Conservation (phyloP, 1,284 basidiomycete genomes). For the Cryptococcus deneoformans region DNA sequence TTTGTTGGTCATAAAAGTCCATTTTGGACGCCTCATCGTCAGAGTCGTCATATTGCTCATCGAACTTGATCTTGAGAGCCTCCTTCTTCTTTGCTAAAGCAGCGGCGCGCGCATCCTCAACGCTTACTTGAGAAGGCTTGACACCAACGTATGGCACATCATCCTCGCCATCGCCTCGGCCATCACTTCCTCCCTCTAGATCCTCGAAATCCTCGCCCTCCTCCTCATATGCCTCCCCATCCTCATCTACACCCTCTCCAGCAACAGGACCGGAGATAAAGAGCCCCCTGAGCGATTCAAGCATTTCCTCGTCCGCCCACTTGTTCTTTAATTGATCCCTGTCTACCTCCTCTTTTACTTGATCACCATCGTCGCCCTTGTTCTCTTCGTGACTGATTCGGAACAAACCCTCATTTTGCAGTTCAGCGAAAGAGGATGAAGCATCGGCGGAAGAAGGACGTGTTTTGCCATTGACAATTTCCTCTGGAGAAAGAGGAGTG, state of each 20-base stretch:
- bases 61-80: conserved; percentile 88
- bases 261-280: conserved; percentile 79
- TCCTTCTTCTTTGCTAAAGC: conserved; percentile 84
- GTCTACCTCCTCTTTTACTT: conserved; percentile 61
- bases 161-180: conserved; percentile 49
- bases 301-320: conserved; percentile 80
- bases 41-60: conserved; percentile 94
- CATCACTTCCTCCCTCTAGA: conserved; percentile 52
- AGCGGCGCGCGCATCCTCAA: conserved; percentile 55
- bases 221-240: conserved; percentile 52
- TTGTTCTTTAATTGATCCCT: conserved; percentile 57
- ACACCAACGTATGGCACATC: conserved; percentile 44
- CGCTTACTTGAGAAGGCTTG: conserved; percentile 31
- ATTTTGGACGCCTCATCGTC: conserved; percentile 65
- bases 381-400: conserved; percentile 53
- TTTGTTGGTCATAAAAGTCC: conserved; percentile 88
- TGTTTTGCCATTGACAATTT: conserved; percentile 60
- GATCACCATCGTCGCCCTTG: conserved; percentile 61
- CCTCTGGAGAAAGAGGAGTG: conserved; percentile 64
- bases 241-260: conserved; percentile 36
- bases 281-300: conserved; percentile 80
- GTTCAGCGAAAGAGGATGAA: conserved; percentile 29
- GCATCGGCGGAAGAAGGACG: conserved; percentile 44
- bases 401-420: conserved; percentile 68
- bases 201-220: conserved; percentile 55